Percentiles rank a stretch among this genome's conserved stretches.
phyloP scores from a whole-genome alignment of 1,284 basidiomycete genomes.

The Naganishia sp. region DNA sequence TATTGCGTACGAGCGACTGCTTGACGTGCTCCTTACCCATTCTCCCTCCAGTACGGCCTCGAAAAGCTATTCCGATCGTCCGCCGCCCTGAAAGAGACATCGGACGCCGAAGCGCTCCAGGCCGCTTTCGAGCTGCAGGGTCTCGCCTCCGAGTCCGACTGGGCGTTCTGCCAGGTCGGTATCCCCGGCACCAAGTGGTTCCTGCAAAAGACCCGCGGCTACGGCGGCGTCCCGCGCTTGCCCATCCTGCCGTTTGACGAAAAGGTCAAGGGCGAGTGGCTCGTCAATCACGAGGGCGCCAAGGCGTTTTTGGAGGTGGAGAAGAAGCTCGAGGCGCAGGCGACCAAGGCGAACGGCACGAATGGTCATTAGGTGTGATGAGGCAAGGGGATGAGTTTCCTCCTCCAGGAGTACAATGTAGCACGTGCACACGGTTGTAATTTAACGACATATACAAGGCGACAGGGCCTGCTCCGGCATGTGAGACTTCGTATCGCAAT shows the following conservation, averaged over 20 bases:
- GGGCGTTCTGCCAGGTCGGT: conserved; percentile 72
- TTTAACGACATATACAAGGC: neutral
- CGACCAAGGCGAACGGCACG: conserved; percentile 20
- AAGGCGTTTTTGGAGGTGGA: conserved; percentile 68
- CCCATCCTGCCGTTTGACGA: conserved; percentile 68
- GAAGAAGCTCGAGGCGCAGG: conserved; percentile 56
- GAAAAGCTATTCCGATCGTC: conserved; percentile 66
- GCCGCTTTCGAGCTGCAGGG: conserved; percentile 76
- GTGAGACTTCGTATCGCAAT: neutral
- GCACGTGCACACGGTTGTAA: conserved; percentile 10
- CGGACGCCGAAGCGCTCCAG: conserved; percentile 59
- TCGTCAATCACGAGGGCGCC: conserved; percentile 72
- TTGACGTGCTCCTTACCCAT: conserved; percentile 33
- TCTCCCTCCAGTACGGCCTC: conserved; percentile 59
- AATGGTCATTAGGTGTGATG: conserved; percentile 12
- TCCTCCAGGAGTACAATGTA: conserved; percentile 5
- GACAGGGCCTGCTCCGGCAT: too few species aligned
- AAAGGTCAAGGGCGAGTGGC: conserved; percentile 58
- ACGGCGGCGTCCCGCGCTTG: conserved; percentile 71
- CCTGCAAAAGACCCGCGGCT: conserved; percentile 68
- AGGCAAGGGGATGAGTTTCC: neutral
- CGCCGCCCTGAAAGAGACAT: conserved; percentile 56
- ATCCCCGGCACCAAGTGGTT: conserved; percentile 81
- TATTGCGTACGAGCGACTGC: conserved; percentile 23
- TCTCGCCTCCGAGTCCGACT: conserved; percentile 75